Evolutionary conservation across 257 asterid species (phyloP), one percentile per base, ranked within the genome.

Genomic region (Thymus mandschuricus): DNA sequence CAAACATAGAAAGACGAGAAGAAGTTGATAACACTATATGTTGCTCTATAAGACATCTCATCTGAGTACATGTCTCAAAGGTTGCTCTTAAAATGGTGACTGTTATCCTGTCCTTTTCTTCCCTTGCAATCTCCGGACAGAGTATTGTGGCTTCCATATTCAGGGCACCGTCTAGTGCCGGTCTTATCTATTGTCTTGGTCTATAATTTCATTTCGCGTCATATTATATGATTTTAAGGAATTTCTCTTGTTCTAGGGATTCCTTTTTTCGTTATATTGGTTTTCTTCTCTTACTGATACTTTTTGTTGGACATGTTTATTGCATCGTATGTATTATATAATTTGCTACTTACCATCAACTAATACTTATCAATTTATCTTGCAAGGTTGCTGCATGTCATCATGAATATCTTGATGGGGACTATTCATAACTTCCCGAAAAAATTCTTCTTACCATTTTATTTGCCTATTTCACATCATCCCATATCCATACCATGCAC

Each of bases 401-500:
- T 51, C 30, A 13, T 9, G 60, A 66, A 13, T 48, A 56, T 56
- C 38, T 55, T 30, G 34, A 38, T 35, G 71, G 46, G 10, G 61
- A 46, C 8, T 41, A 48, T 68, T n/a, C 27, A 60, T 64, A 44
- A 27, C 66, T 27, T 57, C 13, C 6, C 11, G n/a, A 10, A 0
- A 6, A 10, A 41, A 11, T 49, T 68, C 55, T 31, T 15, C 55
- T 69, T 60, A 44, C 27, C 31, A 61, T 27, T 58, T 45, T 28
- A 57, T 69, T 31, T 60, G 45, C 44, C 68, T 43, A 10, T 4
- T 5, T 51, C 58, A 33, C 43, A 31, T n/a, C 64, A 35, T 56
- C 5, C 66, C 57, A 8, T 11, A 60, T 29, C 21, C 70, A 55
- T 29, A 50, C 38, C 41, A 35, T 38, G 13, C 64, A 56, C 35